Evolutionary conservation across 441 rosid species (phyloP), one percentile per base, ranked within the genome.

Genomic region (Populus hybrid): DNA sequence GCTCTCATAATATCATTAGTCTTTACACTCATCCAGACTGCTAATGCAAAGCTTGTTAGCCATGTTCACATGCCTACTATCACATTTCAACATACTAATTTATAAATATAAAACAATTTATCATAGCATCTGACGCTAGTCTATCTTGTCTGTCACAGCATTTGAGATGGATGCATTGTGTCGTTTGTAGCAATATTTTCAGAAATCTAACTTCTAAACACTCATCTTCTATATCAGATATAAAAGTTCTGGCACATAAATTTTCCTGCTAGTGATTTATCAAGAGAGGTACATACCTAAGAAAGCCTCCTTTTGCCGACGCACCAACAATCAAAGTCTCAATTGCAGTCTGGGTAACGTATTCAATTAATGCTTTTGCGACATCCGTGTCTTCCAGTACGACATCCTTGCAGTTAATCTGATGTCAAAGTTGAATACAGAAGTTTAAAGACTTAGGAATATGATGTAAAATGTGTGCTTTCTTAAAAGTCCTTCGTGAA

Each of bases 371-470:
- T 75, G 91, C 95, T 84, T 79, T 94, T 11, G 87, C 87, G 36
- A 94, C 89, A 29, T 96, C 99, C 11, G 89, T 82, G 69, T 93
- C 97, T 80, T 96, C 97, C 74, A 96, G 75, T 35, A 91, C 82
- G 70, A 94, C 87, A 75, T 96, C 98, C 76, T 84, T 88, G 86
- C 97, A 93, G 73, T 88, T 88, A 80, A 96, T 93, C 99, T 96
- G 82, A 72, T 20, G 26, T 28, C 26, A 21, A 21, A n/a, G 38
- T 6, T 38, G 65, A 61, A 21, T 61, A 23, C 65, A 21, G 12
- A 21, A 61, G 65, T 23, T 61, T 61, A 9, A 61, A 21, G 28
- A 9, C 65, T 21, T 61, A 0, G 24, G 11, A 21, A 21, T 9
- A 61, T 61, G 65, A 61, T 21, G 26, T 61, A 9, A 61, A 61